Base-by-base conservation (phyloP, 2,329 filamentous ascomycete species). In the Colletotrichum magnum region DNA sequence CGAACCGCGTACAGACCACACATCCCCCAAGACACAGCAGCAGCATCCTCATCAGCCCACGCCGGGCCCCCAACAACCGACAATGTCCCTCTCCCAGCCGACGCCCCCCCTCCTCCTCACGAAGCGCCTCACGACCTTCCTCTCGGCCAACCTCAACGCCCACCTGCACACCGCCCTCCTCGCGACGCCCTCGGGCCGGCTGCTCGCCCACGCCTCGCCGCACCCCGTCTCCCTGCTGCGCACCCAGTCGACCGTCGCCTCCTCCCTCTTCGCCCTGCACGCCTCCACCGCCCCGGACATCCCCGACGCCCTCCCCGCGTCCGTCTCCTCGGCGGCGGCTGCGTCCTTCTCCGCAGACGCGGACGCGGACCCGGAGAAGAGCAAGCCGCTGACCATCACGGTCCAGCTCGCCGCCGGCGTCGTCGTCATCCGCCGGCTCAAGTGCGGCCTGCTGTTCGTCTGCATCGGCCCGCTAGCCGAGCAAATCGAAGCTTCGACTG, bases 191-290 rank as follows among this genome's bases (percentile, higher is more conserved):
- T 86, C 87, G 47, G 89, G 89, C 73, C 90, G 90, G 77, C 86
- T 92, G 43, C 88, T 92, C 72, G 87, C 89, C 65, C 88, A 90
- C 77, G 87, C 89, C 47, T 88, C 87, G 18, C 70, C 68, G 39
- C 51, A 68, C n/a, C 82, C 88, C 57, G 87, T 89, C 73, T 81
- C 85, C 69, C 81, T 84, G 21, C 85, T 92, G 47, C 88, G 89
- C 74, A 89, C 87, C 10, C 88, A 91, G 77, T 88, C 87, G 73
- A 91, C 89, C 68, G 87, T 91, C 69, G 89, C 89, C 50, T 87
- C 88, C 67, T 89, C 87, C 6, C 84, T 91, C 21, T 89, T 89
- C 82, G 81, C 84, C 21, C 84, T 90, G 51, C 89, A 91, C 78
- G 82, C 85, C 48, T 80, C 82, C 26, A 80, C 82, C 13, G 81